Base-by-base conservation (phyloP, 2,329 filamentous ascomycete species). In the Exophiala sp. region DNA sequence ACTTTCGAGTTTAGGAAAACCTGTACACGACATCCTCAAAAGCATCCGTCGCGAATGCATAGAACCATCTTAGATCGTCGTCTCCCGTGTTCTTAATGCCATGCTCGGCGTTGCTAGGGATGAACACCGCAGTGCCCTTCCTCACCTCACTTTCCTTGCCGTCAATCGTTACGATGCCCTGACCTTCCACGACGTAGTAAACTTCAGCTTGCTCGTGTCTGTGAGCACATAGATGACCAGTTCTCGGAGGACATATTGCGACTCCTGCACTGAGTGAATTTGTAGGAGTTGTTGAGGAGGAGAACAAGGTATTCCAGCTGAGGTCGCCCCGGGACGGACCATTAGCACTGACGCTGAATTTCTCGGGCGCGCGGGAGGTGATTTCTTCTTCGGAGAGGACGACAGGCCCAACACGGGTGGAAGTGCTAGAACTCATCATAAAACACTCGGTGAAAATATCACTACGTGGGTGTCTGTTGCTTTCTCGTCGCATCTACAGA, bases 31-130 rank as follows among this genome's bases (percentile, higher is more conserved):
- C 63, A 58, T 75, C 66, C 45, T 55, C 66, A 62, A 75, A 75
- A 3, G 54, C 57, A 16, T 65, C 65, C n/a, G 63, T 66, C 0
- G 72, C 65, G 61, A 75, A 74, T 3, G 69, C 68, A 65, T 75
- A 76, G 49, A 75, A 63, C 71, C 71, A 75, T 47, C 58, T 63
- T 47, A 75, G 54, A 4, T 67, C 63, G 29, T 65, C 66, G 0
- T 49, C 41, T 0, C 60, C 61, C 5, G 56, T 58, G 55, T 72
- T 72, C 11, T 60, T 57, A 47, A 75, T 66, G 2, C 68, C 71
- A 64, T 77, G 74, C 61, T 75, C 70, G 2, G 72, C 70, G 65
- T 75, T 63, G 0, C 71, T 70, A 0, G 74, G 74, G 33, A 76
- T 72, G 54, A 69, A 76, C 1, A 75, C 65, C 6, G 69, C 66